Evolutionary conservation across 1,284 basidiomycete genomes (phyloP), one percentile per base, ranked within the genome.

Genomic region (Inonotus obliquus): DNA sequence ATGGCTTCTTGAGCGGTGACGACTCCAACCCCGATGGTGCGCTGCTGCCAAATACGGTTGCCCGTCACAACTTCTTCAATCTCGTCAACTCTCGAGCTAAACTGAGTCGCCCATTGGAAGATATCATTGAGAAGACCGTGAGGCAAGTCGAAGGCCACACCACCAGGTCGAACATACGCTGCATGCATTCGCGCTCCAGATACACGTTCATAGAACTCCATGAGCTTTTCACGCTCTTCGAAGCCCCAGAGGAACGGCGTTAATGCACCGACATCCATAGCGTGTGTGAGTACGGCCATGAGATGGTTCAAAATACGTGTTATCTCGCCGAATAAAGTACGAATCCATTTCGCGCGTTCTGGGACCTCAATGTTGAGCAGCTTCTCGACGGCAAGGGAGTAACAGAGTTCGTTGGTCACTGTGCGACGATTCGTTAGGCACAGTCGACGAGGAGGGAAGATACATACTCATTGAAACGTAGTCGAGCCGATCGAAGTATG

Each of bases 171-270:
- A 54, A 99, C 89, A 75, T 98, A 99, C n/a, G 96, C 96, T 5
- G 95, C 89, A 73, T 99, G 96, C 71, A 99, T 82, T 64, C 96
- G 94, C 1, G 96, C 96, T 68, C 96, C 96, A 9, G 96, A 98
- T 38, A 99, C 96, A 62, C 96, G 94, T 77, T 99, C 96, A 77
- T 99, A 98, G 78, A 99, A 99, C 76, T 99, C 96, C 96, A 98
- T 98, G 67, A 99, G 87, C 81, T 99, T 98, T 79, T 99, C 96
- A 67, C 96, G 94, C 78, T 99, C 96, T 77, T 99, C 96, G 81
- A 99, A 98, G 71, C 96, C 97, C 96, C 95, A 99, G 44, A 99
- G 81, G 89, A 98, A 99, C 53, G 96, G 97, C 1, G 97, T 99
- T 6, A 99, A 83, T 65, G 94, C 96, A 73, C 96, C 97, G 65